Base-by-base conservation (phyloP, 139 green algal species). In the Picochlorum sp. region DNA sequence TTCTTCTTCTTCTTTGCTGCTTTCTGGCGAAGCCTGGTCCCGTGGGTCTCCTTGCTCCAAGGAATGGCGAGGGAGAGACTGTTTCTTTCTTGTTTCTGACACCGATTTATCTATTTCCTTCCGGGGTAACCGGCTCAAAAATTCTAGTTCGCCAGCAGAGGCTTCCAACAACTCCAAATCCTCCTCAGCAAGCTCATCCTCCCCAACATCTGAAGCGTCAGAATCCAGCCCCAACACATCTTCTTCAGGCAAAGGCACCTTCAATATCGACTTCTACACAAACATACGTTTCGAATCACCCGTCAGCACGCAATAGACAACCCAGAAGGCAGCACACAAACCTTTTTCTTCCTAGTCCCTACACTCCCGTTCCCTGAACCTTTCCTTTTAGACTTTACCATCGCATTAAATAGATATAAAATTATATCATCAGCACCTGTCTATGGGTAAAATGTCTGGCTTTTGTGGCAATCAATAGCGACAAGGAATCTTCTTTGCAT, bases 151-250 rank as follows among this genome's bases (percentile, higher is more conserved):
- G 2, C n/a, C 47, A 20, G 16, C 47, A 54, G 47, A 54, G 18
- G n/a, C 47, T 54, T 77, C 21, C 49, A 89, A 78, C 58, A 87
- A 87, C 20, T 82, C 65, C 16, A 82, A 11, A 59, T 89, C 83
- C 21, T 86, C 81, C 1, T 85, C 79, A 34, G 68, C 76, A 2
- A 87, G 37, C 9, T 20, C 37, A 26, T 21, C 15, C 14, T 69
- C 63, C 13, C 45, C 45, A 30, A 23, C 11, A 24, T 54, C 47
- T 26, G 47, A 26, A 13, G 47, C 16, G 8, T 44, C 30, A 54
- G 50, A 41, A 41, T 41, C 34, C 8, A 41, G 6, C 34, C 47
- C 47, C 15, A 26, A 3, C 6, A 54, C n/a, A 20, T 54, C 47
- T 21, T 54, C 47, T 26, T 20, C 18, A 23, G 47, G 47, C 47